Evolutionary conservation across 164 flowering plant genomes (phyloP), one percentile per base, ranked within the genome.

Genomic region (Vitis labrusca): DNA sequence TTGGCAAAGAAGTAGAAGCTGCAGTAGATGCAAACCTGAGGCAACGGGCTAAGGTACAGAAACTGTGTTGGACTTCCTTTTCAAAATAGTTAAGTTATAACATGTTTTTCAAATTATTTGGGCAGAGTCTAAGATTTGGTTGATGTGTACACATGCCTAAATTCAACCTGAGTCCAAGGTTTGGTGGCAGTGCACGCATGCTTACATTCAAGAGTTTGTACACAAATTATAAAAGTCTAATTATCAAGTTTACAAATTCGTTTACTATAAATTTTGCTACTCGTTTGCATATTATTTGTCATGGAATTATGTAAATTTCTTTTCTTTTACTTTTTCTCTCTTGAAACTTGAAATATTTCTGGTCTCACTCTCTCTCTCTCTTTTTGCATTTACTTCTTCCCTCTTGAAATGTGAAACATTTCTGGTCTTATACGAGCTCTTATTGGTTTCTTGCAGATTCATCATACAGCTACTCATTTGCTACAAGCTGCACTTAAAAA

Each of bases 401-500:
- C 60, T 17, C 60, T 57, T 57, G 17, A 15, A 57, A 19, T 15
- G 9, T 19, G 29, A 63, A 48, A 48, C 16, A 15, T 48, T 57
- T 10, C 30, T 19, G 13, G n/a, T 0, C 50, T 50, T 32, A 9
- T 10, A 10, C 19, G 2, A 61, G 10, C 11, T 12, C 15, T 53
- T 11, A n/a, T 59, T 64, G 29, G 9, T 19, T 32, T 48, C 67
- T 73, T 77, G 48, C 85, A 94, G 98, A 97, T 91, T 80, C 97
- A 94, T 81, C 99, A 94, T 70, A 91, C 97, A 64, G 99, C 99
- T 67, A 94, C 99, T 13, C 99, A 94, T 88, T 79, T 94, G 78
- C 83, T 94, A 57, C 99, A 94, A 85, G 80, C 99, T 70, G 99
- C 97, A 53, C 92, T 94, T 19, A 94, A 92, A 81, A 82, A 77